A percentile compares a stretch with the other conserved stretches of the same genome.
Conservation (phyloP, 208 protist species). For the Crithidia sp. region DNA sequence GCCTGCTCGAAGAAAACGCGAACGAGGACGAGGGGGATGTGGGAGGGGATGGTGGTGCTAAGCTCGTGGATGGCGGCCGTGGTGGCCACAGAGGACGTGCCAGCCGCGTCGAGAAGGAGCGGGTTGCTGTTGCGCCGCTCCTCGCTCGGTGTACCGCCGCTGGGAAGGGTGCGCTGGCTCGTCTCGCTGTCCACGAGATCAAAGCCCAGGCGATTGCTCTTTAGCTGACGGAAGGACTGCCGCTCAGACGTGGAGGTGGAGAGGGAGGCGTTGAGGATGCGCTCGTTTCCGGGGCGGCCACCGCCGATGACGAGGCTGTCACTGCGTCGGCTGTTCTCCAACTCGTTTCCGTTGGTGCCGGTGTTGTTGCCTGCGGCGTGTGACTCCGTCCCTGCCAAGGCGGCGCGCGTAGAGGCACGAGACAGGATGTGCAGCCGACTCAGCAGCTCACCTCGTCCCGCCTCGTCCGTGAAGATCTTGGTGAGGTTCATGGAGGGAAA, state of each 20-base stretch:
- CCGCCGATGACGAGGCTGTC: too few species aligned
- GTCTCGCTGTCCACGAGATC: not conserved
- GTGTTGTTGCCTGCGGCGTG: too few species aligned
- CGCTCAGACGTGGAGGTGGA: not conserved
- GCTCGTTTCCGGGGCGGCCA: not conserved
- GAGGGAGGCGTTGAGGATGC: slow-evolving; percentile 10
- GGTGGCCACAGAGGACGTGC: slow-evolving; percentile 1
- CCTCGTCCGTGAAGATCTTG: slow-evolving; percentile 54
- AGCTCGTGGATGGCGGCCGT: slow-evolving; percentile 2
- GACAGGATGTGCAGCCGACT: slow-evolving; percentile 15
- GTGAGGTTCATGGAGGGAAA: slow-evolving; percentile 77
- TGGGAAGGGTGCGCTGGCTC: not conserved
- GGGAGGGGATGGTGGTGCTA: not conserved
- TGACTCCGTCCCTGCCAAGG: not conserved
- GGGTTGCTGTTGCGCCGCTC: not conserved
- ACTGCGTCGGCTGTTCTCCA: too few species aligned
- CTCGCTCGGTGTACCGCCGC: not conserved
- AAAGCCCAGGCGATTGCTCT: slow-evolving; percentile 1
- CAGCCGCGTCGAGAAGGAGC: not conserved
- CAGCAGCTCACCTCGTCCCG: slow-evolving; percentile 15
- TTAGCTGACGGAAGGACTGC: not conserved
- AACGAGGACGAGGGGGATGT: slow-evolving; percentile 28
- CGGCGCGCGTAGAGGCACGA: slow-evolving; percentile 1
- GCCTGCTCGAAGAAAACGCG: slow-evolving; percentile 70
- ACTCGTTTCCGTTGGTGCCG: too few species aligned